Evolutionary conservation across 2,329 filamentous ascomycete species (phyloP), one percentile per base, ranked within the genome.

Genomic region (Pseudogymnoascus destructans): DNA sequence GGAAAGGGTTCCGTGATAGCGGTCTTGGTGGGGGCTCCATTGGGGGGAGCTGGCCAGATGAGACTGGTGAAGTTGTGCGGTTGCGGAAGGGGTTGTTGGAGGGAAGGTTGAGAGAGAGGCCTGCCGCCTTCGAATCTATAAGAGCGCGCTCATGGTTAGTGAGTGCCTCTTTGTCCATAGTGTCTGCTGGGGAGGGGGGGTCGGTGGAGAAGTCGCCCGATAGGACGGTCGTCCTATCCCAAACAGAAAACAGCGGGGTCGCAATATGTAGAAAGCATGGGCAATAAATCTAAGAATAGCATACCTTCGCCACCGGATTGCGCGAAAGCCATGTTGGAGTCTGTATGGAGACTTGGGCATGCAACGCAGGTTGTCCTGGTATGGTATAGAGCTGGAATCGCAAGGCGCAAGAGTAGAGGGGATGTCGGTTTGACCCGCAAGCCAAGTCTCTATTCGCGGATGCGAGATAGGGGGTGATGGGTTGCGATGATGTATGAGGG

Each of bases 1-100:
- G 77, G 69, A 91, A 91, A 33, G 87, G 87, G 66, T 91, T 91
- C 70, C 81, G 80, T 65, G 86, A 89, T 60, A 82, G 72, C 59
- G 84, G 84, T 67, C 84, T 79, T 65, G 66, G 68, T 65, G 75
- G 73, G 65, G 75, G 73, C 62, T 81, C 80, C 68, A 82, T 82
- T 61, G 79, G 82, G 63, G 79, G 84, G 62, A 71, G 72, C 64
- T 73, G 74, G 71, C 65, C 68, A 67, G 66, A 74, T 66, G 68
- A 68, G 68, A 73, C 70, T 56, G 80, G 84, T 63, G 85, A 87
- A 35, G 77, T 75, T 63, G 84, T 81, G 67, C 85, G 82, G 71
- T 88, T 88, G 74, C 86, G 84, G 69, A 80, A 91, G 62, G 87
- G 87, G 70, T 91, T 91, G 78, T 90, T 90, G 71, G 84, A 84